Conservation (phyloP, 2,329 filamentous ascomycete species). For the Botrytis fragariae region DNA sequence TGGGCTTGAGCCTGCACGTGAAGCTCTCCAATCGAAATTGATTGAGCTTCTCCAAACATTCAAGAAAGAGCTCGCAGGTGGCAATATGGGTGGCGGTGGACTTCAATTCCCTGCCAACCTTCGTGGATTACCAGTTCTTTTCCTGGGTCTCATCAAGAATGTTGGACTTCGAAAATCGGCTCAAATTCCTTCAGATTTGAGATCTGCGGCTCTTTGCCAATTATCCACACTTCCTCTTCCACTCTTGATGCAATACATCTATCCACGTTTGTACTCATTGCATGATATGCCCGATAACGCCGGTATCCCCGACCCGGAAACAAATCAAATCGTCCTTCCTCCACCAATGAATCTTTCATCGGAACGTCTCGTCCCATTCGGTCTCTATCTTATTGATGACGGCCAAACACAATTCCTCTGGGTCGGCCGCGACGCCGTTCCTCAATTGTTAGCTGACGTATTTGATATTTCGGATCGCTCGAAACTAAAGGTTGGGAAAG, state of each 20-base stretch:
- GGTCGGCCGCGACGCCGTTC: slow-evolving; percentile 90
- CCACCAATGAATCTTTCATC: slow-evolving; percentile 83
- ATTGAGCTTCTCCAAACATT: slow-evolving; percentile 93
- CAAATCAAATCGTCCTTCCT: slow-evolving; percentile 85
- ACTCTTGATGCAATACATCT: slow-evolving; percentile 90
- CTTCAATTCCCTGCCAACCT: slow-evolving; percentile 94
- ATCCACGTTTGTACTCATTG: slow-evolving; percentile 78
- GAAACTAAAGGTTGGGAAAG: slow-evolving; percentile 88
- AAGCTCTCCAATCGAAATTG: slow-evolving; percentile 86
- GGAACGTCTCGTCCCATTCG: slow-evolving; percentile 81
- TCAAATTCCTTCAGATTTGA: slow-evolving; percentile 89
- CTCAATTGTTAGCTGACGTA: slow-evolving; percentile 82
- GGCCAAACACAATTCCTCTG: slow-evolving; percentile 97
- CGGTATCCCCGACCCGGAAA: slow-evolving; percentile 79
- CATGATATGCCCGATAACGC: slow-evolving; percentile 97
- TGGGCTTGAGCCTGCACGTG: slow-evolving; percentile 85
- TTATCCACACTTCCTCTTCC: slow-evolving; percentile 92
- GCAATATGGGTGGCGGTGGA: slow-evolving; percentile 88
- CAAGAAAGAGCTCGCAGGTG: slow-evolving; percentile 92
- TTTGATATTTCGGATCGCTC: slow-evolving; percentile 84
- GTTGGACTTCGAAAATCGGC: slow-evolving; percentile 89
- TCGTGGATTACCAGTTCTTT: slow-evolving; percentile 81
- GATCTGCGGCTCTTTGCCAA: slow-evolving; percentile 87
- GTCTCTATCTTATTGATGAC: slow-evolving; percentile 94
- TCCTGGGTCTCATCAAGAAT: slow-evolving; percentile 94